phyloP scores from a whole-genome alignment of 441 rosid genomes.

The Omphalea diandra region DNA sequence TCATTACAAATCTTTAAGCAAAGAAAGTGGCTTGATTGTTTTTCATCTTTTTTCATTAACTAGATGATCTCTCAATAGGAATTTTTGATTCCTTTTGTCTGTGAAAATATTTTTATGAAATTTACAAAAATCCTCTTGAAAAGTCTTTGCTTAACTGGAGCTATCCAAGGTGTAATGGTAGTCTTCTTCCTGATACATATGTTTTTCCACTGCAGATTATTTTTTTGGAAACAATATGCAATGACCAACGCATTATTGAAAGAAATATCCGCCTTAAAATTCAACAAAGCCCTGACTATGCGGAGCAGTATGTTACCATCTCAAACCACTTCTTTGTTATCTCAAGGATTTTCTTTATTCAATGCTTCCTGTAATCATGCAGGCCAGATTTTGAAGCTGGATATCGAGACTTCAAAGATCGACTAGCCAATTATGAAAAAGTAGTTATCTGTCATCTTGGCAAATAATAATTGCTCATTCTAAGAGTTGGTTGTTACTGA shows the following conservation, averaged over 20 bases:
- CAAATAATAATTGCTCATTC: slow-evolving; percentile 19
- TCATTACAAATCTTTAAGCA: not conserved
- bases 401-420: slow-evolving; percentile 75
- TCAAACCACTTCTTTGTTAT: slow-evolving; percentile 25
- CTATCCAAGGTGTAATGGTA: not conserved
- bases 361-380: slow-evolving; percentile 35
- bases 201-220: slow-evolving; percentile 61
- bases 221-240: slow-evolving; percentile 96
- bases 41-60: not conserved
- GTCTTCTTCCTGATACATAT: slow-evolving; percentile 17
- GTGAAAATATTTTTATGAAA: not conserved
- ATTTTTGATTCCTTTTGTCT: not conserved
- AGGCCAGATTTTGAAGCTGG: slow-evolving; percentile 98
- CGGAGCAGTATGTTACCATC: slow-evolving; percentile 72
- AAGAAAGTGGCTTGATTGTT: slow-evolving; percentile 10
- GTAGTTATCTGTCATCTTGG: slow-evolving; percentile 38
- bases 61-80: not conserved
- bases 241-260: slow-evolving; percentile 90
- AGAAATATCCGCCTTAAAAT: slow-evolving; percentile 98
- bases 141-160: not conserved
- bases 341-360: slow-evolving; percentile 26
- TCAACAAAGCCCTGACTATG: slow-evolving; percentile 99
- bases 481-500: slow-evolving; percentile 16
- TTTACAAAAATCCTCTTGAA: not conserved
- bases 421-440: slow-evolving; percentile 87